phyloP scores from a whole-genome alignment of 306 rosid species.

The Quercus bicolor region DNA sequence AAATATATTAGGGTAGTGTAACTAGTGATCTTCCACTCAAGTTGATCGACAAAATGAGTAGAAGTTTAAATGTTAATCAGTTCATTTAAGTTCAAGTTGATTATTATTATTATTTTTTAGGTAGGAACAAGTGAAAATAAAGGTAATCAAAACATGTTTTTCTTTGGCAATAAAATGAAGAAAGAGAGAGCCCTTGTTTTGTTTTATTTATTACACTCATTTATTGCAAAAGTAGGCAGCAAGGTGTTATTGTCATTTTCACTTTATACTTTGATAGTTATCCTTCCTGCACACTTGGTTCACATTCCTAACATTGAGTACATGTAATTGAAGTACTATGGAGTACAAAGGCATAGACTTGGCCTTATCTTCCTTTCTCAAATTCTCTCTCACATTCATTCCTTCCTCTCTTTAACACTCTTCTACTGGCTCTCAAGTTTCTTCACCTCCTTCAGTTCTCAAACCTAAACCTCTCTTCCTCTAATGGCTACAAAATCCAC shows the following conservation, averaged over 20 bases:
- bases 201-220: neutral
- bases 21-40: too few relatives aligned
- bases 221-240: constrained; percentile 19
- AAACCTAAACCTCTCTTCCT: neutral
- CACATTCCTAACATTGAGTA: neutral
- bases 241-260: constrained; percentile 45
- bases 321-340: neutral
- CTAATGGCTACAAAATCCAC: constrained; percentile 49
- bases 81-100: too few relatives aligned
- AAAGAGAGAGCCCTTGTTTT: neutral
- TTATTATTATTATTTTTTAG: too few relatives aligned
- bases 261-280: constrained; percentile 37
- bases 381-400: constrained; percentile 23
- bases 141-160: neutral
- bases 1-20: too few relatives aligned
- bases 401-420: constrained; percentile 4
- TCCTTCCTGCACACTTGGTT: constrained; percentile 32
- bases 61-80: too few relatives aligned
- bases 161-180: neutral
- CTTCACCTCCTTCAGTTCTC: constrained; percentile 3
- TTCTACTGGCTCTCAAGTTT: constrained; percentile 3
- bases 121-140: neutral
- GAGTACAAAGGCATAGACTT: constrained; percentile 36
- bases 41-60: too few relatives aligned
- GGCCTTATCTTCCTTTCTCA: constrained; percentile 27